phyloP scores from a whole-genome alignment of 2,329 filamentous ascomycete genomes.

The Stemphylium vesicarium region DNA sequence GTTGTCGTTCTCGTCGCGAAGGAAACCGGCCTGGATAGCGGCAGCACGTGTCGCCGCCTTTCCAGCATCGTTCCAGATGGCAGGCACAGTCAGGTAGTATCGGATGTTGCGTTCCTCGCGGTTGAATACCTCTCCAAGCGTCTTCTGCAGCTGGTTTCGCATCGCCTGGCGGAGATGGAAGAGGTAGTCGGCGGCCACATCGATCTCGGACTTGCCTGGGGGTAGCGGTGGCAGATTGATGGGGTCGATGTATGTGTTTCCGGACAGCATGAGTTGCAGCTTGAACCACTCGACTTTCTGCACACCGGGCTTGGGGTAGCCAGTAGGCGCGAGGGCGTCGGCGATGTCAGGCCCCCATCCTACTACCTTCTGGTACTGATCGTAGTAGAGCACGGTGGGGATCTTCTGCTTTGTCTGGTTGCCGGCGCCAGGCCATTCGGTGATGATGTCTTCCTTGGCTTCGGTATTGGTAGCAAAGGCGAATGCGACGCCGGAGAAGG shows the following conservation, averaged over 20 bases:
- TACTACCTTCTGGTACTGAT: constrained; percentile 99
- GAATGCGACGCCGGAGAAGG: constrained; percentile 96
- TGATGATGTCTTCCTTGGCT: constrained; percentile 97
- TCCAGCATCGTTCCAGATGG: constrained; percentile 98
- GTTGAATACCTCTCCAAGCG: constrained; percentile 95
- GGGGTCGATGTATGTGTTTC: constrained; percentile 98
- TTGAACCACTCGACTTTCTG: constrained; percentile 99
- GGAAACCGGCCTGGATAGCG: constrained; percentile 94
- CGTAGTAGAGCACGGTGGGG: constrained; percentile 98
- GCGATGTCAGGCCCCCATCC: constrained; percentile 99
- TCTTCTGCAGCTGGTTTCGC: constrained; percentile 94
- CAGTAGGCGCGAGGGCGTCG: constrained; percentile 92
- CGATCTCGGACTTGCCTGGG: constrained; percentile 97
- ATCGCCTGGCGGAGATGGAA: constrained; percentile 98
- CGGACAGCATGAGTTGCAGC: constrained; percentile 96
- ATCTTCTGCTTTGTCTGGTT: constrained; percentile 99
- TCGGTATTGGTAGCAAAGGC: constrained; percentile 94
- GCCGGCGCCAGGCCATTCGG: constrained; percentile 96
- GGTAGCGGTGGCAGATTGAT: constrained; percentile 98
- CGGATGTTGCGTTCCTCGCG: constrained; percentile 97
- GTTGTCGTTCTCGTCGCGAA: constrained; percentile 97
- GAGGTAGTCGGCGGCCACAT: constrained; percentile 98
- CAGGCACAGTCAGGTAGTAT: constrained; percentile 97
- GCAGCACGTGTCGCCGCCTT: constrained; percentile 96
- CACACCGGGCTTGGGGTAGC: constrained; percentile 95